Percentiles rank a stretch among this genome's conserved stretches.
phyloP scores from a whole-genome alignment of 2,329 filamentous ascomycete species.

The Aspergillus clavatus region DNA sequence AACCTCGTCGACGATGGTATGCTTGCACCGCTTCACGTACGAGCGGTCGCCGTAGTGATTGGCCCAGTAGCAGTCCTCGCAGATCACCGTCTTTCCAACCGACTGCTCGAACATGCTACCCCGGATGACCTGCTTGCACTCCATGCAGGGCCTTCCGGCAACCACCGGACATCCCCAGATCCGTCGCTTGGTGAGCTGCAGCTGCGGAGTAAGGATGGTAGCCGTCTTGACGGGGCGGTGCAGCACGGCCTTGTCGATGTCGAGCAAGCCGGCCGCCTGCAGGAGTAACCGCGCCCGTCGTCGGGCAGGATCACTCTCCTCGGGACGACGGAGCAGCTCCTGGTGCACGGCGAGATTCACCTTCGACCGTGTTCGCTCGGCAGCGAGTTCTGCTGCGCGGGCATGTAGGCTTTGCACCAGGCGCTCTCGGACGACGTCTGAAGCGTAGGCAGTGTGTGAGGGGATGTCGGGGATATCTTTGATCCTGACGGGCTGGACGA shows the following conservation, averaged over 20 bases:
- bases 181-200: constrained; percentile 18
- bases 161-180: constrained; percentile 10
- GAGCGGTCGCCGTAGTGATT: constrained; percentile 22
- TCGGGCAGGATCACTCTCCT: not conserved
- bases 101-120: constrained; percentile 24
- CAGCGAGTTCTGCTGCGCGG: constrained; percentile 2
- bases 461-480: constrained; percentile 23
- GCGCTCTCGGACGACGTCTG: too few species aligned
- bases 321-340: not conserved
- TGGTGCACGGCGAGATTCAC: not conserved
- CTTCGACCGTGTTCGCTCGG: constrained; percentile 1
- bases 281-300: constrained; percentile 30
- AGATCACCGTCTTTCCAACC: constrained; percentile 14
- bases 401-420: not conserved
- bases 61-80: constrained; percentile 33
- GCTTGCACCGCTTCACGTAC: constrained; percentile 34
- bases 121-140: constrained; percentile 19
- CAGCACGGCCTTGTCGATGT: constrained; percentile 40
- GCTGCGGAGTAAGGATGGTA: constrained; percentile 2
- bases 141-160: constrained; percentile 10
- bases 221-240: constrained; percentile 22
- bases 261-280: constrained; percentile 33
- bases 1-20: constrained; percentile 27
- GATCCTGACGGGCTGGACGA: constrained; percentile 25
- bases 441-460: not conserved